Conservation (phyloP, 257 asterid genomes). For the Solanum acaule region DNA sequence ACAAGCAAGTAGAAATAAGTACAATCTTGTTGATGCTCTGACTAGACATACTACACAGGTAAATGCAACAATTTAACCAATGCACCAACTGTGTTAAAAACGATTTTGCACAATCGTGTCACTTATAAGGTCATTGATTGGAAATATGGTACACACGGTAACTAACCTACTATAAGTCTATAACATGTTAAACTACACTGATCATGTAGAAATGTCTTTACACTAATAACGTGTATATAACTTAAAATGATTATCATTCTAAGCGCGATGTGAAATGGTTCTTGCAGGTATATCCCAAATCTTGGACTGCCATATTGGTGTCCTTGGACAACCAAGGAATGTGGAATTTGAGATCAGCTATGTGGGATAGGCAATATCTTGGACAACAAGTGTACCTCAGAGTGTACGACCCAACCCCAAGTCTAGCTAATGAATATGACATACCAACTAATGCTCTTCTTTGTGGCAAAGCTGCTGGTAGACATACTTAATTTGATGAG, state of each 20-base stretch:
- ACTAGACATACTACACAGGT: conserved; percentile 95
- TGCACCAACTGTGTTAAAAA: neutral
- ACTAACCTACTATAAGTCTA: neutral
- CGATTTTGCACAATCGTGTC: neutral
- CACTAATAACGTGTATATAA: neutral
- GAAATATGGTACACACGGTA: neutral
- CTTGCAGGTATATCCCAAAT: conserved; percentile 72
- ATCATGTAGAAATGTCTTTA: neutral
- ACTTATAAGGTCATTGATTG: neutral
- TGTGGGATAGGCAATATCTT: conserved; percentile 85
- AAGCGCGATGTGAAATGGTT: neutral
- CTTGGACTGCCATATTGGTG: conserved; percentile 79
- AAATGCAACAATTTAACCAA: neutral
- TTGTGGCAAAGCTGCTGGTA: conserved; percentile 66
- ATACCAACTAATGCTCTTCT: conserved; percentile 69
- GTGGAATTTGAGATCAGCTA: conserved; percentile 95
- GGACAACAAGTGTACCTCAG: conserved; percentile 86
- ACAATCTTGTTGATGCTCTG: conserved; percentile 82
- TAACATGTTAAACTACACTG: neutral
- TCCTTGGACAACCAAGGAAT: conserved; percentile 96
- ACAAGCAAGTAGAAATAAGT: conserved; percentile 37
- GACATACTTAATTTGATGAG: neutral
- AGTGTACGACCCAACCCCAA: conserved; percentile 51
- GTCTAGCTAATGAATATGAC: conserved; percentile 56
- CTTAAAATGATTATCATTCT: neutral